Base-by-base conservation (phyloP, 2,329 filamentous ascomycete genomes). In the Colletotrichum sp. region DNA sequence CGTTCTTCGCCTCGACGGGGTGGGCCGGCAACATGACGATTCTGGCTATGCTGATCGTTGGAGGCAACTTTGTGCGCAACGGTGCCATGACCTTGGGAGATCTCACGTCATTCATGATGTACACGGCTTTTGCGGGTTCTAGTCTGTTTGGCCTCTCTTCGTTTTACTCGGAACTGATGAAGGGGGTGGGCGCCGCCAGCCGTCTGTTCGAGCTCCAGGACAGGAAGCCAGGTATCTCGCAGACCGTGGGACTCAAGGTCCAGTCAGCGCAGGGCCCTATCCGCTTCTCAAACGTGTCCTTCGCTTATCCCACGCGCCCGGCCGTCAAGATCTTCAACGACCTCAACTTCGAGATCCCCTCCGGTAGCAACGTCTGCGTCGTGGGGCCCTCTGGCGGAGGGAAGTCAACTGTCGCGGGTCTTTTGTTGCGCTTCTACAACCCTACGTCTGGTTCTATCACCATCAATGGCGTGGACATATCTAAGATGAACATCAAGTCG, bases 131-230 rank as follows among this genome's bases (percentile, higher is more conserved):
- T 84, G 91, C 92, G 8, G 92, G 92, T 5, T 97, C 95, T 65
- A 98, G 95, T 85, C 91, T 99, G 78, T 98, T 98, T 79, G 97
- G 97, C 6, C 88, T 99, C 3, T 98, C 96, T 6, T 95, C 95
- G 72, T 99, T 99, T 86, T 99, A 98, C 85, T 98, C 96, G 0
- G 97, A 99, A 83, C 89, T 99, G 77, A 99, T 99, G 97, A 99
- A 99, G 85, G 97, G 97, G 56, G 96, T 98, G 6, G 97, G 97
- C 80, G 97, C 97, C 56, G 97, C 97, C n/a, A 98, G 94, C 81
- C 94, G 97, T 76, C 89, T 99, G 2, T 99, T 99, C 81, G 97
- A 99, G 82, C 90, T 99, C 8, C 96, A 98, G 83, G 97, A 99
- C 83, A 93, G 97, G 77, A 89, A 95, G 74, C 94, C 96, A 0